Percentiles rank a stretch among this genome's conserved stretches.
phyloP scores from a whole-genome alignment of 1,284 basidiomycete genomes.

The Testicularia cyperi region DNA sequence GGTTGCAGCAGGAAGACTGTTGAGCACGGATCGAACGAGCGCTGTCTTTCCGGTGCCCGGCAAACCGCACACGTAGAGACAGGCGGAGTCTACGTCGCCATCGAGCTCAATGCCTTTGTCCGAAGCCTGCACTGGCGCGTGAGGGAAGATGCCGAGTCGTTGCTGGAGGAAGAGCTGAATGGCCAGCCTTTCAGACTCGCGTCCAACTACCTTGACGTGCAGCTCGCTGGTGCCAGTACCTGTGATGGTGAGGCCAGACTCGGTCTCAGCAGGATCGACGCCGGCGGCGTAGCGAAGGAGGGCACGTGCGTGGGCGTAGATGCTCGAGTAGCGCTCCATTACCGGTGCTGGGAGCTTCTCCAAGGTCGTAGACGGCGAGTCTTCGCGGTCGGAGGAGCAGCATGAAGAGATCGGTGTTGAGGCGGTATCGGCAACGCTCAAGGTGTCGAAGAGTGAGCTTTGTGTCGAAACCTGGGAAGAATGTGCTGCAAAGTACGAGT shows the following conservation, averaged over 20 bases:
- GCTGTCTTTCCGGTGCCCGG: constrained; percentile 63
- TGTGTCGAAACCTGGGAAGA: constrained; percentile 39
- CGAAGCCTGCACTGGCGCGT: constrained; percentile 7
- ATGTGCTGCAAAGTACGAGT: constrained; percentile 38
- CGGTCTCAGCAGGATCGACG: constrained; percentile 31
- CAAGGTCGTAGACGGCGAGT: constrained; percentile 13
- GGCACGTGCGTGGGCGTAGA: constrained; percentile 60
- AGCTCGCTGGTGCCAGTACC: constrained; percentile 15
- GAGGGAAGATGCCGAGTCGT: constrained; percentile 37
- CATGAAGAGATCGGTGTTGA: constrained; percentile 9
- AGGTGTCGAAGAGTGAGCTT: constrained; percentile 35
- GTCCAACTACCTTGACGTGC: constrained; percentile 55
- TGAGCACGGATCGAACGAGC: constrained; percentile 58
- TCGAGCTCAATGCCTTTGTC: constrained; percentile 36
- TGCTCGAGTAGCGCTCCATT: constrained; percentile 40
- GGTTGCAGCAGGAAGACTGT: constrained; percentile 24
- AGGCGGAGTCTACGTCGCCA: constrained; percentile 35
- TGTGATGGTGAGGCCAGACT: constrained; percentile 30
- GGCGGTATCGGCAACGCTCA: constrained; percentile 25
- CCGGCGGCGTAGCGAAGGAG: constrained; percentile 54
- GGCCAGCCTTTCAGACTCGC: constrained; percentile 49
- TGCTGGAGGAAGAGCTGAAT: constrained; percentile 54
- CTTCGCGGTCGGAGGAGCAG: constrained; percentile 15
- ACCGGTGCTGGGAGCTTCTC: constrained; percentile 6
- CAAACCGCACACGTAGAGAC: constrained; percentile 62